Evolutionary conservation across 1,139 yeast species (phyloP).

Genomic region (Kodamaea sp.): DNA sequence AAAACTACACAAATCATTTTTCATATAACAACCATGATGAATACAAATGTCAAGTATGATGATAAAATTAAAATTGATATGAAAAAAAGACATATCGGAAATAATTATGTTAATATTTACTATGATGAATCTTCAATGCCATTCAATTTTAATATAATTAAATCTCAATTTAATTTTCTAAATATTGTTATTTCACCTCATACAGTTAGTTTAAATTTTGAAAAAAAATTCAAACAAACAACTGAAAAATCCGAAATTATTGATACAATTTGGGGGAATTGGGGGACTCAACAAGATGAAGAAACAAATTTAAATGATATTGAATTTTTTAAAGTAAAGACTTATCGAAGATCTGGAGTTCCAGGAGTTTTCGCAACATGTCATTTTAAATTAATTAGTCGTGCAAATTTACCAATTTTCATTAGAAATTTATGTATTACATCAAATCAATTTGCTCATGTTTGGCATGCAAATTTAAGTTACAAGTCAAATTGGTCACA

Average conservation of each 20-base stretch:
- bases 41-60: constrained; percentile 29
- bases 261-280: neutral
- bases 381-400: constrained; percentile 67
- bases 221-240: no score
- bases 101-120: constrained; percentile 74
- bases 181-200: constrained; percentile 77
- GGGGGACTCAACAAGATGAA: constrained; percentile 8
- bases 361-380: constrained; percentile 77
- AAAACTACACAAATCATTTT: constrained; percentile 68
- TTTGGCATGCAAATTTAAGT: constrained; percentile 60
- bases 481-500: constrained; percentile 65
- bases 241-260: no score
- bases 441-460: constrained; percentile 69
- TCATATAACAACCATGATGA: constrained; percentile 80
- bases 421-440: constrained; percentile 65
- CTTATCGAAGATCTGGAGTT: constrained; percentile 62
- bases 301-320: constrained; percentile 2
- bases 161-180: constrained; percentile 78
- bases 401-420: constrained; percentile 55
- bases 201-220: constrained; percentile 11
- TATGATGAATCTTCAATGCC: constrained; percentile 69
- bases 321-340: constrained; percentile 54
- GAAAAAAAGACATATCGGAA: constrained; percentile 85
- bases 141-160: constrained; percentile 67
- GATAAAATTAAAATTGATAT: constrained; percentile 43